Percentiles rank a stretch among this genome's conserved stretches.
Evolutionary conservation across 78 protist genomes (phyloP).

Genomic region (Parvularia atlantis): DNA sequence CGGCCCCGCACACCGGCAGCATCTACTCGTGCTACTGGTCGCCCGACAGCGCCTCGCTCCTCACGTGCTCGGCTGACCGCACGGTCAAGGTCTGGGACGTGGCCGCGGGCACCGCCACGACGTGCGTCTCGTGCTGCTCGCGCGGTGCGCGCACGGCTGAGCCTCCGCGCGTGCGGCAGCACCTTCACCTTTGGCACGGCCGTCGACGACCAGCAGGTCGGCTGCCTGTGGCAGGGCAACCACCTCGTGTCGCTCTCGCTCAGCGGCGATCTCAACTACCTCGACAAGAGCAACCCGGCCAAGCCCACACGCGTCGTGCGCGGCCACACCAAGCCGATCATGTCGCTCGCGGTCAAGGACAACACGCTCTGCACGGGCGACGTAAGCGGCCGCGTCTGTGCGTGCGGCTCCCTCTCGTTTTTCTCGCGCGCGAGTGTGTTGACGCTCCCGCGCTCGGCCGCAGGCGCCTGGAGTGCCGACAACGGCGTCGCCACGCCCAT

Average conservation of each 20-base stretch:
- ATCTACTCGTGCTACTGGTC: constrained; percentile 49
- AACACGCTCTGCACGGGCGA: constrained; percentile 40
- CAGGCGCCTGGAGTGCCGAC: constrained; percentile 25
- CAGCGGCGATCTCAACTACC: constrained; percentile 51
- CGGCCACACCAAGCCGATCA: constrained; percentile 71
- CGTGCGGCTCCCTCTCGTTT: neutral
- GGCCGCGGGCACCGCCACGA: neutral
- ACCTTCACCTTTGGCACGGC: constrained; percentile 16
- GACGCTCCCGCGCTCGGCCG: neutral
- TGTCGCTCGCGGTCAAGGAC: constrained; percentile 41
- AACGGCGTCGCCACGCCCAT: constrained; percentile 34
- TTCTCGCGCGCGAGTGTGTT: neutral
- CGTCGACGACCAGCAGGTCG: constrained; percentile 66
- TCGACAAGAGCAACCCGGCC: constrained; percentile 27
- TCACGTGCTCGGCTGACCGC: constrained; percentile 77
- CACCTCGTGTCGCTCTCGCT: constrained; percentile 48
- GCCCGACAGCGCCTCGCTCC: constrained; percentile 41
- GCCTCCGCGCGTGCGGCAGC: neutral
- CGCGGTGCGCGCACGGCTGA: neutral
- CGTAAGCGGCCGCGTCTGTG: constrained; percentile 26
- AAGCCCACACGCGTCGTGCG: constrained; percentile 33
- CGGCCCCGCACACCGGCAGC: constrained; percentile 55
- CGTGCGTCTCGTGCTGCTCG: neutral
- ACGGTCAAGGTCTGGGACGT: constrained; percentile 65
- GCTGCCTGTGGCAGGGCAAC: constrained; percentile 64